Base-by-base conservation (phyloP, 768 basidiomycete genomes). In the Mycena vitilis region DNA sequence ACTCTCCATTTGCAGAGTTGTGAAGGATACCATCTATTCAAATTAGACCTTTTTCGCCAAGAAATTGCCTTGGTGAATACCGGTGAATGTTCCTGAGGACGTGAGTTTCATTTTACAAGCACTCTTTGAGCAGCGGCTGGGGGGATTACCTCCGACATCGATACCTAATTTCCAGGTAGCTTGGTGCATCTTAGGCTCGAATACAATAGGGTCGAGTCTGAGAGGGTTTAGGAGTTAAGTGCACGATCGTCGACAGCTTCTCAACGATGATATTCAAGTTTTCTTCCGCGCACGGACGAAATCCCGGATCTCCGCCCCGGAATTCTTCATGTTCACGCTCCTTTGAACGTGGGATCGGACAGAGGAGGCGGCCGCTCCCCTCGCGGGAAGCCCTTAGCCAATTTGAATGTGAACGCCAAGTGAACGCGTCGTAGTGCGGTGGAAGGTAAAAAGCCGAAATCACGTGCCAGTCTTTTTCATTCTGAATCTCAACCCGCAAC, bases 121-220 rank as follows among this genome's bases (percentile, higher is more conserved):
- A 44, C 16, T 30, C 44, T 16, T 48, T 8, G 2, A 42, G 10
- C 25, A 42, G 10, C 25, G 20, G 16, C 16, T 16, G 7, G 20
- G 25, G 11, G n/a, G 42, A 68, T 42, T 25, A 69, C 75, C 76
- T 42, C 76, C 76, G 47, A 77, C 76, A 53, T 77, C 76, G 4
- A 76, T 61, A 10, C 76, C 76, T 23, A 77, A 60, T 61, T 73
- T 77, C 76, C 76, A 77, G 47, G 74, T 48, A 18, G 68, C 65
- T 44, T 66, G 18, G 30, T n/a, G 42, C 69, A 70, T 70, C 20
- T 16, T 59, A 22, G 18, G 37, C 10, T 5, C n/a, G 37, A 18
- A 30, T 30, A 30, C 22, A 0, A 15, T 12, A 8, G n/a, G 0
- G 44, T 16, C 6, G 42, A 45, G 42, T 30, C n/a, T 25, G 40